Base-by-base conservation (phyloP, 352 stramenopile species). In the Thalassiosira hispida region DNA sequence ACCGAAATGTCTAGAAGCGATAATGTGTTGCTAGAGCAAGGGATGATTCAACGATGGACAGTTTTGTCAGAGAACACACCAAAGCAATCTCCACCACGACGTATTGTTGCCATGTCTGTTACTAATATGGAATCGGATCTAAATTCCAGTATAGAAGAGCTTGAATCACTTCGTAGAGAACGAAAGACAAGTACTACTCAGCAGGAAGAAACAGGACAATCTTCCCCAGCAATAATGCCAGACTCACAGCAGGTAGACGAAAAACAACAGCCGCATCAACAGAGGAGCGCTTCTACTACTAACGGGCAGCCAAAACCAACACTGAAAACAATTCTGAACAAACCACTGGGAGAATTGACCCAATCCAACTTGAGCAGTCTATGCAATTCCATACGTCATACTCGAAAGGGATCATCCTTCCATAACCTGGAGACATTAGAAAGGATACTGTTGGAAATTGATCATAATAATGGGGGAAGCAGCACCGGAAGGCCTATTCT, bases 371-470 rank as follows among this genome's bases (percentile, higher is more conserved):
- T 84, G 56, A 59, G 2, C 18, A 56, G 51, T 14, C 40, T 84
- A 42, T 76, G 76, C 63, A 84, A 79, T 63, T 69, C 68, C 22
- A 71, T 83, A 18, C 44, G 61, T n/a, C 23, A 62, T 29, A 72
- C 44, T 33, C 25, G 47, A 38, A 49, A 56, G 44, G 63, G 40
- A 70, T 69, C 61, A 49, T 73, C 68, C n/a, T 67, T 63, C 4
- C 52, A 61, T 31, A 75, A 53, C 47, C 68, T 83, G 5, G 20
- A 44, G 2, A 64, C 68, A 14, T 40, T 83, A 16, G 61, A 83
- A 49, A 40, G 68, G 25, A 83, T 83, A 51, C 42, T 83, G 11
- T 46, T 74, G n/a, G 76, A 83, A 25, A 23, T 83, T 3, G 56
- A 77, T 31, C 1, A 18, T 51, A 5, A 69, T 23, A 49, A 8